Evolutionary conservation across 441 rosid genomes (phyloP), one percentile per base, ranked within the genome.

Genomic region (Cnidoscolus chayamansa): DNA sequence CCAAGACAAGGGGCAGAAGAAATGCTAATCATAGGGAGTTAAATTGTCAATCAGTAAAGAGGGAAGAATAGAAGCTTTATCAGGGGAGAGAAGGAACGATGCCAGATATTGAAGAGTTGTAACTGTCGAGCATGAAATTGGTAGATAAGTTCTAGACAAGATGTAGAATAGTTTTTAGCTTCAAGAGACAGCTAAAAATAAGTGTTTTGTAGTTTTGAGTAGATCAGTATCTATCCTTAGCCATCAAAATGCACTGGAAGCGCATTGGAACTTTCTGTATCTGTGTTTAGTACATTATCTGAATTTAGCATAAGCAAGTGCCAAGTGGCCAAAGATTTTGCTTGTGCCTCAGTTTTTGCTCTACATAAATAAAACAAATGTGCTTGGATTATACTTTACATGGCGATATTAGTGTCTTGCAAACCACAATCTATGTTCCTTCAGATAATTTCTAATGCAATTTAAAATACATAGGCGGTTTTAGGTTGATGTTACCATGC

Each of bases 401-500:
- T 37, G 72, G 57, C 54, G 32, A 48, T 54, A n/a, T 37, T 31
- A 50, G n/a, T 64, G n/a, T 50, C 40, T 43, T 43, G 58, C 10
- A 40, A 63, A 55, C n/a, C 12, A 1, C 4, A 58, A 45, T 16
- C 4, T 45, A 61, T 19, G 40, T 6, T 17, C 55, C 15, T 10
- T 30, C 65, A 16, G 16, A 25, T 20, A 40, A 55, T 20, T 5
- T 54, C 16, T 25, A 54, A 40, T 68, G 53, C 30, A 30, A 53
- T 63, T 63, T 70, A 19, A 25, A 32, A 11, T 40, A 31, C 17
- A 1, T 25, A 19, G 35, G 35, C 32, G 7, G 10, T 53, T 71
- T 10, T 58, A n/a, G 63, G 55, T 61, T 72, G 17, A 67, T n/a
- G 19, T 61, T 2, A 7, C 58, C 50, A 47, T 78, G 58, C 59